Percentiles rank a stretch among this genome's conserved stretches.
These are phyloP conservation scores for Millerozyma acaciae DNA, from an alignment of 805 yeast genomes.

Conservation along the genomic window DNA sequence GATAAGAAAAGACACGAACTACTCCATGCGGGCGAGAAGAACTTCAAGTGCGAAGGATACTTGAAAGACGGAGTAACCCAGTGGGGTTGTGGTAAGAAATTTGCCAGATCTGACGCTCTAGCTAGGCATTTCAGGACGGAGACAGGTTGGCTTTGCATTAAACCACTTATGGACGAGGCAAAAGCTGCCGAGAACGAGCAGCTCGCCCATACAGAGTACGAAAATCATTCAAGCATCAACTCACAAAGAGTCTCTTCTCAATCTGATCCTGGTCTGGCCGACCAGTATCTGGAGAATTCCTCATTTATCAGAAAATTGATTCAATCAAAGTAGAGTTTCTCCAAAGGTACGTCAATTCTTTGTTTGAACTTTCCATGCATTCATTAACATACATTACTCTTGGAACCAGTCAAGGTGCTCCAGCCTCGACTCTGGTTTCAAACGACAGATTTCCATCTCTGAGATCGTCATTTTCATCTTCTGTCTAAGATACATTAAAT, in stretches of 20 bases:
- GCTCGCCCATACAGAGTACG: too few species aligned
- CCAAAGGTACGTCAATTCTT: too few species aligned
- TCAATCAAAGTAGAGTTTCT: conserved; percentile 7
- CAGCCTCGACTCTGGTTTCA: too few species aligned
- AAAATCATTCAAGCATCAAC: too few species aligned
- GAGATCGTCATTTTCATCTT: too few species aligned
- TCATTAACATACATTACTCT: conserved; percentile 3
- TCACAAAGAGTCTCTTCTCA: too few species aligned
- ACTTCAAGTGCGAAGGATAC: conserved; percentile 62
- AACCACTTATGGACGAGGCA: conserved; percentile 63
- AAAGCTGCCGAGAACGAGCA: conserved; percentile 21
- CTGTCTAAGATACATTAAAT: too few species aligned
- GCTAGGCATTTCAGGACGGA: conserved; percentile 75
- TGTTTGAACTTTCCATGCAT: neutral
- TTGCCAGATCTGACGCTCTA: conserved; percentile 75
- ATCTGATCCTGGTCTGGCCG: too few species aligned
- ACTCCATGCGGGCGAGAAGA: conserved; percentile 70
- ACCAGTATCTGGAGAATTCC: conserved; percentile 15
- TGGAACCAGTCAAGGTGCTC: too few species aligned
- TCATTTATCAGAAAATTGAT: conserved; percentile 15
- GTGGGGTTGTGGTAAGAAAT: conserved; percentile 76
- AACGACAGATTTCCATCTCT: too few species aligned
- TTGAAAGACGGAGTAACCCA: conserved; percentile 52
- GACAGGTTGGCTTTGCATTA: conserved; percentile 66
- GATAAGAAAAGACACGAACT: conserved; percentile 74